Evolutionary conservation across 2,329 filamentous ascomycete genomes (phyloP), one percentile per base, ranked within the genome.

Genomic region (Helicocarpus griseus): DNA sequence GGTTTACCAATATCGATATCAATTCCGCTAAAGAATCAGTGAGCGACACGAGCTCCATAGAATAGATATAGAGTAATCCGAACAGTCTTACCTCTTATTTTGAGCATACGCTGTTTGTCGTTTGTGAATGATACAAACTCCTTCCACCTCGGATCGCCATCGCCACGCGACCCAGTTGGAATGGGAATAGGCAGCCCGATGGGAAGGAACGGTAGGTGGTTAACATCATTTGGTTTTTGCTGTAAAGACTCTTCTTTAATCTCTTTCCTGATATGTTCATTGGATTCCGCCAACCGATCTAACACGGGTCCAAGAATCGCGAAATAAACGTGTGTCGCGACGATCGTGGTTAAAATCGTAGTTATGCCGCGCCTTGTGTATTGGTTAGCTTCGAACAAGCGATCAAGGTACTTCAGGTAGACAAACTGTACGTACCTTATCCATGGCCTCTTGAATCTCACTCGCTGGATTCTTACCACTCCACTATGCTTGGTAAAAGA

Each of bases 91-190:
- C 43, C 24, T 38, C 38, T 51, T 29, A 51, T 11, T 13, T 22
- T 13, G 17, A n/a, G 13, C 14, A 40, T 28, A n/a, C 28, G 13
- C 8, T 8, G 11, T 21, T 47, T 24, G 39, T 56, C 49, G 11
- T 33, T 35, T 24, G 44, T 17, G 9, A 49, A 28, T 35, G 47
- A 47, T 5, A n/a, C 17, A 26, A 55, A 56, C 8, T 28, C 14
- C 36, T 48, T 44, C 49, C 45, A 53, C 24, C 56, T 54, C 7
- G 53, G 54, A 33, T 55, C 56, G 21, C 49, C 28, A 19, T n/a
- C 33, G 13, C 36, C 28, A 49, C 54, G 54, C 1, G 11, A 14
- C 33, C 26, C n/a, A 13, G 54, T 51, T n/a, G 21, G 26, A 11
- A 53, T 38, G 29, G 28, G 47, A 33, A 47, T 38, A 11, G 54